Conservation (phyloP, 2,329 filamentous ascomycete genomes). For the Neofusicoccum parvum region DNA sequence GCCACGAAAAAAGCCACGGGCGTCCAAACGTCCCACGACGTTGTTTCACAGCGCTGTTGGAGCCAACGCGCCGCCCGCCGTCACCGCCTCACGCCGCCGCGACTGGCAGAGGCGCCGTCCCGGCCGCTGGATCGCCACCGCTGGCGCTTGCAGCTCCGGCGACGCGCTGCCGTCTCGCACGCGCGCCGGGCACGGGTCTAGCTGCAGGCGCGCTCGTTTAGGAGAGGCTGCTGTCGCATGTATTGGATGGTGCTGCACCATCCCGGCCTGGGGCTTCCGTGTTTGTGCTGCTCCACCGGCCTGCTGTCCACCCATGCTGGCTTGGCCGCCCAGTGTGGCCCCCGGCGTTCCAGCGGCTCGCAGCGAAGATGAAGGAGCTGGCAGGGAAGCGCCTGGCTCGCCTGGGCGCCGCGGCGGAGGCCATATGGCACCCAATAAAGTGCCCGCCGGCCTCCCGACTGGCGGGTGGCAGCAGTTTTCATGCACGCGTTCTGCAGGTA, state of each 20-base stretch:
- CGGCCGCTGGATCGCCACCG: background rate
- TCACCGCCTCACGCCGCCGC: background rate
- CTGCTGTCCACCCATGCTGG: background rate
- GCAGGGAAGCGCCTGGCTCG: slow-evolving; percentile 8
- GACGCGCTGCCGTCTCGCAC: background rate
- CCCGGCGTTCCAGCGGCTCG: background rate
- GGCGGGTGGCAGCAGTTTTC: background rate
- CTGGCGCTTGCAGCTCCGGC: background rate
- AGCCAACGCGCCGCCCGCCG: background rate
- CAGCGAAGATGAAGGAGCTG: background rate
- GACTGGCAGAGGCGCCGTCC: background rate
- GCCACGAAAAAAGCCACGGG: slow-evolving; percentile 4
- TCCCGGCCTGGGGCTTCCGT: slow-evolving; percentile 11
- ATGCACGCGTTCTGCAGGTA: slow-evolving; percentile 11
- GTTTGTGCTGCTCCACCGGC: slow-evolving; percentile 15
- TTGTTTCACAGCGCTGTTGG: slow-evolving; percentile 4
- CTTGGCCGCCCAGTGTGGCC: background rate
- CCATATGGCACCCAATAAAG: slow-evolving; percentile 14
- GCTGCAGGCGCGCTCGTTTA: background rate
- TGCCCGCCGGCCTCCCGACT: slow-evolving; percentile 1
- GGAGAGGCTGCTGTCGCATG: slow-evolving; percentile 18
- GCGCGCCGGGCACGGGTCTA: too few relatives aligned
- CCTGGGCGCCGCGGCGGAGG: background rate
- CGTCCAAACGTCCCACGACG: slow-evolving; percentile 12
- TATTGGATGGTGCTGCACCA: slow-evolving; percentile 22